These are phyloP conservation scores for Malus sylvestris DNA, from an alignment of 306 rosid genomes.

Conservation along the genomic window DNA sequence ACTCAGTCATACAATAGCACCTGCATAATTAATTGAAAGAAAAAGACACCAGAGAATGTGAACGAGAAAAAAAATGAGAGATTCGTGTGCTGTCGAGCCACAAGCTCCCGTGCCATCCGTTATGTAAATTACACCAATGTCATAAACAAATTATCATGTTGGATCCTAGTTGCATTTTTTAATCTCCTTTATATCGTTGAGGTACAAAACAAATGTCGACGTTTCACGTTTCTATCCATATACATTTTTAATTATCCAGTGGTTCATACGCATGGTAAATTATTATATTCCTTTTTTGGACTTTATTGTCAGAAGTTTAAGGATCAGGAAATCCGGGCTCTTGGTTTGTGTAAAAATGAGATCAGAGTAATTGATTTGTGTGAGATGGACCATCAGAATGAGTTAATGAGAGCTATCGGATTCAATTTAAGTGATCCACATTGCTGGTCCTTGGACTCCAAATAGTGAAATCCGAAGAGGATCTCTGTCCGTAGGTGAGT, in stretches of 20 bases:
- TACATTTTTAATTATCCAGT: not conserved
- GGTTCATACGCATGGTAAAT: not conserved
- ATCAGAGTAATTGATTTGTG: accelerated
- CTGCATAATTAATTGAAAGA: conserved; percentile 26
- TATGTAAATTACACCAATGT: not conserved
- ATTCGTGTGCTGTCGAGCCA: not conserved
- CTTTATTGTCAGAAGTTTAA: too few relatives aligned
- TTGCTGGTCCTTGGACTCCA: too few relatives aligned
- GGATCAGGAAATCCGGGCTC: too few relatives aligned
- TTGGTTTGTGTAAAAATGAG: too few relatives aligned
- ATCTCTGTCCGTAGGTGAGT: too few relatives aligned
- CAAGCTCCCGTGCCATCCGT: not conserved
- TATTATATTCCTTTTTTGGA: too few relatives aligned
- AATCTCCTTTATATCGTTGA: not conserved
- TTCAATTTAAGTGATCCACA: too few relatives aligned
- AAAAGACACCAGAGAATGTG: not conserved
- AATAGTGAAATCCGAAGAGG: accelerated
- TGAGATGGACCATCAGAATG: too few relatives aligned
- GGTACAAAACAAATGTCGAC: not conserved
- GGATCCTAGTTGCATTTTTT: not conserved
- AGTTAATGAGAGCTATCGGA: too few relatives aligned
- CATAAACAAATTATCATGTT: not conserved
- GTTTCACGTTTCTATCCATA: too few relatives aligned
- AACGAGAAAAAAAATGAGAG: not conserved
- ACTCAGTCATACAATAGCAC: conserved; percentile 52